These are phyloP conservation scores for Euphrasia confusa DNA, from an alignment of 257 asterid genomes.

Conservation along the genomic window DNA sequence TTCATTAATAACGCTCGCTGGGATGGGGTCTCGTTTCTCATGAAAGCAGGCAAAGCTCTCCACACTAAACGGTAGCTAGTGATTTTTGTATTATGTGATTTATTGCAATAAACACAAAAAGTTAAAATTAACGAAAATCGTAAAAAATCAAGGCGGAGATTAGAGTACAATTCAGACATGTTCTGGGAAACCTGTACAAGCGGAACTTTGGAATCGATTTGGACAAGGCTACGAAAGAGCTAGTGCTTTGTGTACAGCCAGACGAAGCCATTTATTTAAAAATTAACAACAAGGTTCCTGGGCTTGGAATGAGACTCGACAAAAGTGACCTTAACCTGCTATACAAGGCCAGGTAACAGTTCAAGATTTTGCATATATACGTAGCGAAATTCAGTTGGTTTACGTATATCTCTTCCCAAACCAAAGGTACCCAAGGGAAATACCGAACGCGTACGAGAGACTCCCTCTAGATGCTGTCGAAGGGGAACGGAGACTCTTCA, in stretches of 20 bases:
- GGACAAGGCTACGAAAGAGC: constrained; percentile 85
- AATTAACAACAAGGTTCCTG: constrained; percentile 82
- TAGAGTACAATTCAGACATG: constrained; percentile 93
- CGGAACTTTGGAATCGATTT: constrained; percentile 65
- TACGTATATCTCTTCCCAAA: background rate
- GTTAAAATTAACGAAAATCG: too few relatives aligned
- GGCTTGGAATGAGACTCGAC: constrained; percentile 88
- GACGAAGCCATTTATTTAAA: constrained; percentile 83
- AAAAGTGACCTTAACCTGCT: constrained; percentile 86
- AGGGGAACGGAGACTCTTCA: constrained; percentile 90
- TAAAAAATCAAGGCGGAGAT: constrained; percentile 68
- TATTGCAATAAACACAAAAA: background rate
- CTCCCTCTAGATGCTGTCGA: constrained; percentile 82
- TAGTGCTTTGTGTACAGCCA: constrained; percentile 88
- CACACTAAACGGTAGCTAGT: constrained; percentile 56
- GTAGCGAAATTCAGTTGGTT: background rate
- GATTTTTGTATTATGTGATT: background rate
- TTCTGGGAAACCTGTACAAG: constrained; percentile 82
- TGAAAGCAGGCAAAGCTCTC: constrained; percentile 97
- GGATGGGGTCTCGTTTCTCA: constrained; percentile 98
- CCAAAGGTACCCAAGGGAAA: constrained; percentile 69
- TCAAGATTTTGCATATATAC: background rate
- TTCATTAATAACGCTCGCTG: constrained; percentile 85
- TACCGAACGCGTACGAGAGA: constrained; percentile 94
- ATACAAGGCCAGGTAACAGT: constrained; percentile 60